Evolutionary conservation across 495 filamentous ascomycete species (phyloP), one percentile per base, ranked within the genome.

Genomic region (Podospora appendiculata): DNA sequence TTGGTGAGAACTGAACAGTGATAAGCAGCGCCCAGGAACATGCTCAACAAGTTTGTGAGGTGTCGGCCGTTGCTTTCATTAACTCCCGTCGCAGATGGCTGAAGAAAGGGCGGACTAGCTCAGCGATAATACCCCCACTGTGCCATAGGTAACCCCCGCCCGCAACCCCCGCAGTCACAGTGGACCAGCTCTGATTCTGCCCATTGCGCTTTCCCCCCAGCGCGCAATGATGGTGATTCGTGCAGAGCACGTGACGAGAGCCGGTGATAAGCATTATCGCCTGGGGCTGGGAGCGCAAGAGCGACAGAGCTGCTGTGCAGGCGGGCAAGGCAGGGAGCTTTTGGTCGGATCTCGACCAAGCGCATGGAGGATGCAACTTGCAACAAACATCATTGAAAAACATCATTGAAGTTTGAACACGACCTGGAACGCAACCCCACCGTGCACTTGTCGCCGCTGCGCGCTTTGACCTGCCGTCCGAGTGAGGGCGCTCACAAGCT

Each of bases 161-260:
- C 5, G 25, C 5, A 25, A 25, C 25, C 25, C 25, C 25, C 25
- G 25, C 25, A 25, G 25, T 25, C 25, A 25, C 11, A 40, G 38
- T 14, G 38, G 38, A 40, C 1, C 10, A 40, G n/a, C 38, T 40
- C 38, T 41, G 25, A 25, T 25, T 25, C 25, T 25, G 25, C 25
- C 25, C 25, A 5, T 5, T 25, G n/a, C n/a, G n/a, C n/a, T n/a
- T n/a, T 64, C 60, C 59, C 62, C 55, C 59, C 62, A 64, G 62
- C 51, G 41, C 50, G 19, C 25, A 5, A 33, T n/a, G n/a, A n/a
- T n/a, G 32, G 38, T 60, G 44, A 62, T 62, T 64, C 59, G 57
- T 62, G 62, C 62, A 65, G 62, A 59, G 40, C 62, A 65, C 62
- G 62, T 65, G 62, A 65, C 54, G 52, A 43, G 18, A 55, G 48